phyloP scores from a whole-genome alignment of 371 early-diverging fungal species.

The Syncephalastrum monosporum region DNA sequence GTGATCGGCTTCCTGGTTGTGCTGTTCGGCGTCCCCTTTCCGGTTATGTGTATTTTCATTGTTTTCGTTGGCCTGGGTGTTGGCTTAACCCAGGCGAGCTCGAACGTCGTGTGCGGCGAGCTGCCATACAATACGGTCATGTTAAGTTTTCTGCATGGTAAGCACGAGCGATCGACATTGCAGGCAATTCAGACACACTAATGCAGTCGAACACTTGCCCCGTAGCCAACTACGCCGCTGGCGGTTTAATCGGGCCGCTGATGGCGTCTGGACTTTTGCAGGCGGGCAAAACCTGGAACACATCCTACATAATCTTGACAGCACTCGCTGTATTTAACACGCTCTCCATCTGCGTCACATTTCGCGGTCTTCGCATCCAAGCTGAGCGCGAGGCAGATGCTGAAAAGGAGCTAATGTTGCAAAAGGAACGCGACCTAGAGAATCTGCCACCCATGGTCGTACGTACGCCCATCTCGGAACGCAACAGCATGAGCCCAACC shows the following conservation, averaged over 20 bases:
- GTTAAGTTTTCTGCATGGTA: constrained; percentile 32
- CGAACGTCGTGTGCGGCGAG: constrained; percentile 24
- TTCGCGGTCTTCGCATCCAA: constrained; percentile 9
- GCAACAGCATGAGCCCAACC: background rate
- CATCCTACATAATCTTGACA: constrained; percentile 19
- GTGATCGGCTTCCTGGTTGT: constrained; percentile 16
- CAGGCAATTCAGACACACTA: background rate
- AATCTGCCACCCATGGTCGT: no score
- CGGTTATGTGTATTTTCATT: constrained; percentile 21
- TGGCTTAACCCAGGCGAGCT: constrained; percentile 16
- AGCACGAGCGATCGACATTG: background rate
- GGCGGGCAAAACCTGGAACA: constrained; percentile 17
- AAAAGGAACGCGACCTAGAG: background rate
- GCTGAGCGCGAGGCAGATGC: constrained; percentile 15
- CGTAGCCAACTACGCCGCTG: constrained; percentile 25
- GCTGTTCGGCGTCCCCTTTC: constrained; percentile 20
- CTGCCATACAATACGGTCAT: constrained; percentile 19
- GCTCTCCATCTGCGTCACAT: constrained; percentile 10
- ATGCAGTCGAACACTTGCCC: background rate
- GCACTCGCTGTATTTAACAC: constrained; percentile 15
- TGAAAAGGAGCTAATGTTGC: constrained; percentile 5
- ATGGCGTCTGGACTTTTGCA: constrained; percentile 18
- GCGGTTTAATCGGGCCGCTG: constrained; percentile 24
- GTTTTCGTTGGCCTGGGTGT: constrained; percentile 22
- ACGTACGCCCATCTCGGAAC: background rate